Evolutionary conservation across 768 basidiomycete genomes (phyloP).

Genomic region (Chiua virens): DNA sequence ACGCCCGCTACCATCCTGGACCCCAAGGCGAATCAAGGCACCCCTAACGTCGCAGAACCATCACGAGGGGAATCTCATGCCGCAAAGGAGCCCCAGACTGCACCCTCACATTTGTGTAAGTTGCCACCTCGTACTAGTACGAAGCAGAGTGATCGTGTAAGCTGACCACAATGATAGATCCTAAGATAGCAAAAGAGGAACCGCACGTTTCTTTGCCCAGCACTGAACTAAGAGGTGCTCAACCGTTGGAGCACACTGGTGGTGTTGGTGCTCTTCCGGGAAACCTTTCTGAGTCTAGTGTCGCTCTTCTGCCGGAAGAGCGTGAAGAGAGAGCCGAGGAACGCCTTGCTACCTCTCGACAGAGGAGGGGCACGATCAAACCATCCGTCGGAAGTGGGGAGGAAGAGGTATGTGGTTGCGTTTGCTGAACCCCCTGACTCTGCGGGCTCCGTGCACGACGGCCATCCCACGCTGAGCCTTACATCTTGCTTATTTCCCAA

Average conservation of each 20-base stretch:
- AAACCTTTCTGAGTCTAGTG: conserved; percentile 41
- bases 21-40: background rate
- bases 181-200: background rate
- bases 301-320: conserved; percentile 52
- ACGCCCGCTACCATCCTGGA: conserved; percentile 1
- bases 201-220: conserved; percentile 35
- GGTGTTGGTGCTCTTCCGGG: conserved; percentile 56
- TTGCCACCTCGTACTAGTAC: background rate
- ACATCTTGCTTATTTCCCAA: background rate
- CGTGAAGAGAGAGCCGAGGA: conserved; percentile 20
- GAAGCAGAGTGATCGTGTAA: background rate
- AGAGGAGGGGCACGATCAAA: conserved; percentile 21
- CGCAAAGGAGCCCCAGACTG: background rate
- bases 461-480: background rate
- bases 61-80: background rate
- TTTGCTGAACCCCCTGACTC: background rate
- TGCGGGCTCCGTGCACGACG: background rate
- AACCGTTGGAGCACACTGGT: conserved; percentile 30
- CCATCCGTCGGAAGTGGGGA: background rate
- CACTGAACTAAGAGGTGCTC: conserved; percentile 31
- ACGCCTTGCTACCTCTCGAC: background rate
- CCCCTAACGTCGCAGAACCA: background rate
- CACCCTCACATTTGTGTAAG: conserved; percentile 12
- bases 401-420: conserved; percentile 14
- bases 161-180: conserved; percentile 13